phyloP scores from a whole-genome alignment of 164 flowering plant genomes.

The Echeveria elegans region DNA sequence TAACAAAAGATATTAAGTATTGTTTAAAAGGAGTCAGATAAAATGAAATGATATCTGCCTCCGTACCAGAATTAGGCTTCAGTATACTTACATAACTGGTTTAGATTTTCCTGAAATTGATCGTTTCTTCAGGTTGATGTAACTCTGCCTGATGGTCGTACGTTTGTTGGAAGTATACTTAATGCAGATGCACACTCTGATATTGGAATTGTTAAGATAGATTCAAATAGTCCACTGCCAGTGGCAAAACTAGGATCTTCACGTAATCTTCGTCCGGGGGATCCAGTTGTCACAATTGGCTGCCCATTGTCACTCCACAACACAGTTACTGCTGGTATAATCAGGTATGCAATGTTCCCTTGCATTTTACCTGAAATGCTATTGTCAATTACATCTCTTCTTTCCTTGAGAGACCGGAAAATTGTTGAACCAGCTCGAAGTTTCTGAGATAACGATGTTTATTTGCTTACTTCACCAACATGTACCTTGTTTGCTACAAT shows the following conservation, averaged over 20 bases:
- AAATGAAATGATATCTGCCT: neutral
- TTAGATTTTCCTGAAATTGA: neutral
- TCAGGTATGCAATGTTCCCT: constrained; percentile 1
- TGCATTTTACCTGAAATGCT: too few species aligned
- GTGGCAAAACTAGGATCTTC: neutral
- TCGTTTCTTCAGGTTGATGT: constrained; percentile 9
- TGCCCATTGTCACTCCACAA: neutral
- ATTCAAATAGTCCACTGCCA: constrained; percentile 5
- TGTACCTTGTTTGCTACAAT: too few species aligned
- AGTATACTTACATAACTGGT: neutral
- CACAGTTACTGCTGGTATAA: constrained; percentile 7
- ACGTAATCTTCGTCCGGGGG: constrained; percentile 3
- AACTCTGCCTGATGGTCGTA: constrained; percentile 8
- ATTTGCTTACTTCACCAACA: too few species aligned
- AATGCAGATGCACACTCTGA: constrained; percentile 1
- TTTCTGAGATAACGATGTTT: too few species aligned
- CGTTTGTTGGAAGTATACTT: constrained; percentile 4
- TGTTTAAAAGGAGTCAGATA: neutral
- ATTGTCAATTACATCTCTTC: too few species aligned
- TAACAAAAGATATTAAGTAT: neutral
- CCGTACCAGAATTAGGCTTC: neutral
- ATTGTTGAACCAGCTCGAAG: too few species aligned
- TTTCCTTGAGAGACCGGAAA: too few species aligned
- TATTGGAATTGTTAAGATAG: constrained; percentile 7
- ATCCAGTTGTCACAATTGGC: constrained; percentile 9